These are phyloP conservation scores for Rhodotorula diobovata DNA, from an alignment of 768 basidiomycete species.

Conservation along the genomic window DNA sequence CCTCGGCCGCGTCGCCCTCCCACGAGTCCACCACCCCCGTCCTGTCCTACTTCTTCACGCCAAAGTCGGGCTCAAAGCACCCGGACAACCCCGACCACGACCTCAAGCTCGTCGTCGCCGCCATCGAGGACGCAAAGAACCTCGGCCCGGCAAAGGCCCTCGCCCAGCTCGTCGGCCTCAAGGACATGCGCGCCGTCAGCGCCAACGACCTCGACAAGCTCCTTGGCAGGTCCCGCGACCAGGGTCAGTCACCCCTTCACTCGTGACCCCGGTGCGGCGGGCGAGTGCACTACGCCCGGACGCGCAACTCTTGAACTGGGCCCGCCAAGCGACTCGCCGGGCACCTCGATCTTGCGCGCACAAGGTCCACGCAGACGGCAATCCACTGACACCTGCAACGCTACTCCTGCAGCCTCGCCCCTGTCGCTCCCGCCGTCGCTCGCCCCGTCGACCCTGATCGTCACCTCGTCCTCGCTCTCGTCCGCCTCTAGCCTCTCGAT, in stretches of 20 bases:
- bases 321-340: too few species aligned
- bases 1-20: neutral
- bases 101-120: constrained; percentile 41
- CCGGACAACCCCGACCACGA: constrained; percentile 28
- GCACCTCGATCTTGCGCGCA: too few species aligned
- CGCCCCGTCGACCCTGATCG: constrained; percentile 35
- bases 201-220: constrained; percentile 39
- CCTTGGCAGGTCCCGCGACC: constrained; percentile 32
- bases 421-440: constrained; percentile 43
- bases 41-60: constrained; percentile 42
- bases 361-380: too few species aligned
- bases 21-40: constrained; percentile 5
- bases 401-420: constrained; percentile 25
- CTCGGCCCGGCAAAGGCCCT: constrained; percentile 41
- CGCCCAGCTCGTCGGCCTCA: constrained; percentile 38
- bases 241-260: constrained; percentile 13
- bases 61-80: constrained; percentile 41
- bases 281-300: too few species aligned
- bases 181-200: constrained; percentile 42
- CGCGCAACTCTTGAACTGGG: too few species aligned
- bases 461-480: constrained; percentile 36
- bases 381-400: neutral
- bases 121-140: constrained; percentile 40
- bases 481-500: constrained; percentile 50
- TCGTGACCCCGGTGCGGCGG: too few species aligned